Conservation (phyloP, 371 early-diverging fungal species). For the Umbelopsis sp. region DNA sequence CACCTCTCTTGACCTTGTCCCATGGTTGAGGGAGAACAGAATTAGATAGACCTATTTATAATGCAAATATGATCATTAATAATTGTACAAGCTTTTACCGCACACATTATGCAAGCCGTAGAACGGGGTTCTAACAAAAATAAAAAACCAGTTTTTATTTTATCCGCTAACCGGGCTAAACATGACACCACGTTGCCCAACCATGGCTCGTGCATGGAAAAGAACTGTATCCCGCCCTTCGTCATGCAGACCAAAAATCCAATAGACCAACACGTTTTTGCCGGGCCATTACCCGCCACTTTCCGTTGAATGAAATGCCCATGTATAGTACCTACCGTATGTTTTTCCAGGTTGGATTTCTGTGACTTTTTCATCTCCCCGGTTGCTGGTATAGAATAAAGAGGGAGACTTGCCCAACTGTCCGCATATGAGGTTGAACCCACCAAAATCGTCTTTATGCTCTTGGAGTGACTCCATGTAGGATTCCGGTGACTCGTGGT, state of each 20-base stretch:
- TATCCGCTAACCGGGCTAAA: conserved; percentile 7
- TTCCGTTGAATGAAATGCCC: neutral
- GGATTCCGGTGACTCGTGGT: conserved; percentile 23
- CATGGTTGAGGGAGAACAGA: conserved; percentile 52
- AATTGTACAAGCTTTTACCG: neutral
- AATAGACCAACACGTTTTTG: neutral
- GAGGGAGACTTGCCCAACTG: conserved; percentile 34
- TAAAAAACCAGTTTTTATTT: neutral
- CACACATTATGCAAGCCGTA: neutral
- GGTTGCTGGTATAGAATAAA: conserved; percentile 45
- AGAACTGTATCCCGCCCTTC: neutral
- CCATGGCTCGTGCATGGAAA: conserved; percentile 1
- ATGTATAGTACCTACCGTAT: conserved; percentile 37
- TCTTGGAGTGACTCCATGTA: conserved; percentile 31
- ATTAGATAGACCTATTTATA: conserved; percentile 50
- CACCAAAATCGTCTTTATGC: conserved; percentile 42
- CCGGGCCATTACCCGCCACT: neutral
- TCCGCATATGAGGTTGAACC: conserved; percentile 59
- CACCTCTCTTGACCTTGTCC: conserved; percentile 56
- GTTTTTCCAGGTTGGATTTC: conserved; percentile 29
- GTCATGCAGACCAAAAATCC: no score
- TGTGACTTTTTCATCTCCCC: conserved; percentile 32
- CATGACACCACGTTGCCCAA: conserved; percentile 3
- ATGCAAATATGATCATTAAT: neutral
- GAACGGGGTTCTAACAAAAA: conserved; percentile 1